Conservation (phyloP, 2,329 filamentous ascomycete species). For the Periconia sp. region DNA sequence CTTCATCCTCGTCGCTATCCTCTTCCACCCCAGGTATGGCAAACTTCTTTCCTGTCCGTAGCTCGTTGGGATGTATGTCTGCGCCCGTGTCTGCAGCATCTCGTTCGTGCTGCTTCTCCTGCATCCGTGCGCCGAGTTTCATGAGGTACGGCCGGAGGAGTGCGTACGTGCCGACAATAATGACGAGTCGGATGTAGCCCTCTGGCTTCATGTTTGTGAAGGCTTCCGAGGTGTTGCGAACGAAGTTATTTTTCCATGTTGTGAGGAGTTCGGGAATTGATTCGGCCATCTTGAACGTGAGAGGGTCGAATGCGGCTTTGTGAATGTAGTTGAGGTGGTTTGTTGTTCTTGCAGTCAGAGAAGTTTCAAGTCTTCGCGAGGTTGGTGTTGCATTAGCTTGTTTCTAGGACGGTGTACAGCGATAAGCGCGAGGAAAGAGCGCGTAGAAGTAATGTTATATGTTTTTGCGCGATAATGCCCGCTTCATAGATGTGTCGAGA, state of each 20-base stretch:
- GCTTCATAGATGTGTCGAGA: too few relatives aligned
- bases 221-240: conserved; percentile 50
- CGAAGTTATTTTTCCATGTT: conserved; percentile 44
- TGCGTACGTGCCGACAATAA: conserved; percentile 74
- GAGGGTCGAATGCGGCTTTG: too few relatives aligned
- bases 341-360: too few relatives aligned
- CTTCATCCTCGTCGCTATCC: conserved; percentile 50
- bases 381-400: too few relatives aligned
- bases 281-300: too few relatives aligned
- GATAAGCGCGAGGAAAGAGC: background rate
- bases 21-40: conserved; percentile 61
- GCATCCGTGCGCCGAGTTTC: conserved; percentile 67
- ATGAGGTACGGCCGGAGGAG: conserved; percentile 75
- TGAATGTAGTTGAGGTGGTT: too few relatives aligned
- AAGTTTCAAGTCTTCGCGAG: too few relatives aligned
- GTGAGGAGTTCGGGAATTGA: conserved; percentile 24
- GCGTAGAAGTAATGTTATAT: background rate
- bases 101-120: conserved; percentile 68
- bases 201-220: conserved; percentile 51
- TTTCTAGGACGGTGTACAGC: background rate
- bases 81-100: conserved; percentile 43
- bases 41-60: conserved; percentile 48
- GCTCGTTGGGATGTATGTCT: conserved; percentile 39
- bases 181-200: conserved; percentile 70
- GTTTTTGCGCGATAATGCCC: too few relatives aligned